phyloP scores from a whole-genome alignment of 768 basidiomycete genomes.

The Mycena galopus region DNA sequence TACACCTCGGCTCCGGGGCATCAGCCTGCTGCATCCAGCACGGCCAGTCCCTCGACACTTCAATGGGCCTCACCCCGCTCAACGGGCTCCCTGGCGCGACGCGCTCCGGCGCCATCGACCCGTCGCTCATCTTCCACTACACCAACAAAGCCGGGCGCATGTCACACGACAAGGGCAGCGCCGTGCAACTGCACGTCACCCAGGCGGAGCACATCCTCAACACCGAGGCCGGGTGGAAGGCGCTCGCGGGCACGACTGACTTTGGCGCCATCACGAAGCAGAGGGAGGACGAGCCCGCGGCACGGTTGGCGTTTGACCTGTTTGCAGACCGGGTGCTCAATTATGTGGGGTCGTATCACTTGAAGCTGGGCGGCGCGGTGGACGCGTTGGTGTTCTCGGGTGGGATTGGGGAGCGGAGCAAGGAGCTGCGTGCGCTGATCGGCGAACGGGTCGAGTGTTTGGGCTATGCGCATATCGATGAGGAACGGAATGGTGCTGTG shows the following conservation, averaged over 20 bases:
- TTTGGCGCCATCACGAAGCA: slow-evolving; percentile 76
- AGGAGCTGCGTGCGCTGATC: slow-evolving; percentile 71
- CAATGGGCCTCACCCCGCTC: slow-evolving; percentile 94
- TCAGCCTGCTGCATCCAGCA: slow-evolving; percentile 81
- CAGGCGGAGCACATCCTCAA: slow-evolving; percentile 83
- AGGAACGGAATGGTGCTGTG: slow-evolving; percentile 58
- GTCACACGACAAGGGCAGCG: slow-evolving; percentile 63
- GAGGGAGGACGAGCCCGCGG: slow-evolving; percentile 54
- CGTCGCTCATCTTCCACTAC: slow-evolving; percentile 90
- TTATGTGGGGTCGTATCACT: slow-evolving; percentile 80
- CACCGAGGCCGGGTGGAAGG: slow-evolving; percentile 82
- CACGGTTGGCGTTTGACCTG: slow-evolving; percentile 80
- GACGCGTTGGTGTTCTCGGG: slow-evolving; percentile 90
- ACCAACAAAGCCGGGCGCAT: slow-evolving; percentile 66
- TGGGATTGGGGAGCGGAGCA: slow-evolving; percentile 87
- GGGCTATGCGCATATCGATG: slow-evolving; percentile 68
- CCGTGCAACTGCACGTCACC: slow-evolving; percentile 67
- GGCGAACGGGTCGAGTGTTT: slow-evolving; percentile 67
- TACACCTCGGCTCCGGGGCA: slow-evolving; percentile 94
- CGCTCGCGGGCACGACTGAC: slow-evolving; percentile 84
- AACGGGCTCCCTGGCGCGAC: slow-evolving; percentile 92
- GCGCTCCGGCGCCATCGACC: slow-evolving; percentile 86
- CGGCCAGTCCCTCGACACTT: slow-evolving; percentile 86
- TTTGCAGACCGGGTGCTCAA: slow-evolving; percentile 83
- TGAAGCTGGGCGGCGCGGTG: slow-evolving; percentile 75